These are phyloP conservation scores for Alternaria viburni DNA, from an alignment of 2,329 filamentous ascomycete genomes.

Conservation along the genomic window DNA sequence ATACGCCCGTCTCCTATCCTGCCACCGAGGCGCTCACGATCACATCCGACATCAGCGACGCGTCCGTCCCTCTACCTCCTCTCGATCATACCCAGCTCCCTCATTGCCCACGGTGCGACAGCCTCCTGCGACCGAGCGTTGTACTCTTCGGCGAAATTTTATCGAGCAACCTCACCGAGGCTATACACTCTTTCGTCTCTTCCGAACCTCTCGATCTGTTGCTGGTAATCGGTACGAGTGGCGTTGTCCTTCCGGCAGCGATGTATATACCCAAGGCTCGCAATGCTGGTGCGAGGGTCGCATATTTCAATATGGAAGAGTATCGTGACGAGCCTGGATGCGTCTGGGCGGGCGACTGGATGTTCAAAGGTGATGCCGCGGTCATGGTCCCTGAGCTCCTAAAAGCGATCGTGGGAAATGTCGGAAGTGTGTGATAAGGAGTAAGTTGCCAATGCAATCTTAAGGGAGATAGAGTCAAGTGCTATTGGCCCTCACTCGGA, in stretches of 20 bases:
- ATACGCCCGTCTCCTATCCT: slow-evolving; percentile 11
- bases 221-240: background rate
- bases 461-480: background rate
- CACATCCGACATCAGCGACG: slow-evolving; percentile 12
- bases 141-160: background rate
- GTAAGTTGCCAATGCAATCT: background rate
- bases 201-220: background rate
- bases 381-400: slow-evolving; percentile 50
- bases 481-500: background rate
- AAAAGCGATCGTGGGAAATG: slow-evolving; percentile 13
- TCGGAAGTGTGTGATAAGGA: background rate
- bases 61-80: slow-evolving; percentile 8
- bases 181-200: background rate
- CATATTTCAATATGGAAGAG: slow-evolving; percentile 23
- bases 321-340: slow-evolving; percentile 14
- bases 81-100: slow-evolving; percentile 14
- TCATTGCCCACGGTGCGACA: slow-evolving; percentile 18
- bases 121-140: background rate
- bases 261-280: slow-evolving; percentile 20
- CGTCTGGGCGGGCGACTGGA: slow-evolving; percentile 59
- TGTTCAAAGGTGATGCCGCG: slow-evolving; percentile 62
- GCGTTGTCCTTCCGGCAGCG: background rate
- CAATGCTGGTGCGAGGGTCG: slow-evolving; percentile 14
- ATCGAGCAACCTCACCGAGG: background rate
- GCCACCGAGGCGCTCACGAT: slow-evolving; percentile 12